Base-by-base conservation (phyloP, 805 yeast species). In the Ogataea siamensis region DNA sequence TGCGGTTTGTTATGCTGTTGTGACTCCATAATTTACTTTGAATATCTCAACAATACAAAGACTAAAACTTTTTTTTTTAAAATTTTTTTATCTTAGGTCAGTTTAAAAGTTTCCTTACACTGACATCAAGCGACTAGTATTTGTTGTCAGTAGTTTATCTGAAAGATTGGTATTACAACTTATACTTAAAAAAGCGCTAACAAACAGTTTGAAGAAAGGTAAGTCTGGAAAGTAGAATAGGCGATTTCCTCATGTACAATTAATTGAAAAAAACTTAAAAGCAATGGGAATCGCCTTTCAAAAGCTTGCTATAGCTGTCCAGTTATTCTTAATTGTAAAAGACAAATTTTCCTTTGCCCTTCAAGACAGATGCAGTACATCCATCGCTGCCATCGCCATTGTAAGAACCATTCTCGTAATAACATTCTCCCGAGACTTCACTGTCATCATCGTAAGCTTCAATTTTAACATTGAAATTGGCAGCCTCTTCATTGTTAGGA, bases 291-390 rank as follows among this genome's bases (percentile, higher is more conserved):
- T n/a, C n/a, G n/a, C n/a, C n/a, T n/a, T n/a, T n/a, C n/a, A n/a
- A n/a, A n/a, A n/a, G n/a, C n/a, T n/a, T n/a, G n/a, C n/a, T n/a
- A n/a, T n/a, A n/a, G n/a, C n/a, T n/a, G n/a, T n/a, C n/a, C n/a
- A n/a, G n/a, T n/a, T n/a, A n/a, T n/a, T n/a, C n/a, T 26, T n/a
- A 27, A 18, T 27, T 27, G 33, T 87, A 87, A 49, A 88, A 73
- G 39, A 87, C 95, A 63, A 83, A 85, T 63, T 83, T 73, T 47
- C 95, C 97, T 49, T 68, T 68, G 64, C 99, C 98, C 21, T 71
- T 63, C 42, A 87, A 78, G 49, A 91, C 94, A 50, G 94, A 80
- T 49, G 83, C 95, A 38, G 98, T 91, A 78, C 98, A 91, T 53
- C 98, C 98, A 54, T 80, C 87, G 30, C 80, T 45, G 49, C 87